These are phyloP conservation scores for Colletotrichum neosansevieriae DNA, from an alignment of 2,329 filamentous ascomycete species.

Conservation along the genomic window DNA sequence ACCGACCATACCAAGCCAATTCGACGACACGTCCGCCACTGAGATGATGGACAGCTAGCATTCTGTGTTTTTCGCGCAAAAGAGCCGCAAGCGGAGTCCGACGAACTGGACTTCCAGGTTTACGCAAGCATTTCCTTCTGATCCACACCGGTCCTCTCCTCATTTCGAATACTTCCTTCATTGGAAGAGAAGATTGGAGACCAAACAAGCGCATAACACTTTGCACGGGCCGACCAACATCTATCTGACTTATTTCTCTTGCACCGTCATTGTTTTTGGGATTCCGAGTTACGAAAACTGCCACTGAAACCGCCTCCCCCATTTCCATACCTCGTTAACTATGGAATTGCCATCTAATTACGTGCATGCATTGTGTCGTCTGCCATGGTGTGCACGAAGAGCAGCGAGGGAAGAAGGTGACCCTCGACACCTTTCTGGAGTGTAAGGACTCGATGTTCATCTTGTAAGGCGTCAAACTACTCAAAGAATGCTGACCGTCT, in stretches of 20 bases:
- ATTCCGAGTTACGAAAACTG: neutral
- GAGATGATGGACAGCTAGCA: no score
- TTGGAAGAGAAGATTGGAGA: no score
- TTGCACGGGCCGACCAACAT: no score
- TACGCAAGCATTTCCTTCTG: no score
- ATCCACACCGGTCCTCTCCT: no score
- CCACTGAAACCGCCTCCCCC: neutral
- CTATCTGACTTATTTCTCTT: neutral
- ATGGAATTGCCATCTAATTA: conserved; percentile 37
- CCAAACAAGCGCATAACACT: no score
- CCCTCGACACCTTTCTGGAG: conserved; percentile 27
- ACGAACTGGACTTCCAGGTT: no score
- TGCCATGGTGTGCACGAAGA: conserved; percentile 19
- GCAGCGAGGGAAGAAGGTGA: neutral
- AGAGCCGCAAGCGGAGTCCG: no score
- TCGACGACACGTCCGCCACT: no score
- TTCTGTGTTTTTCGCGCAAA: no score
- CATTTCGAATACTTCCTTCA: no score
- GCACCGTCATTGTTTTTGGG: no score
- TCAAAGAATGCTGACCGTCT: conserved; percentile 39
- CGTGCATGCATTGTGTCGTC: conserved; percentile 13
- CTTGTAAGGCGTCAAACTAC: conserved; percentile 40
- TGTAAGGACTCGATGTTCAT: conserved; percentile 38
- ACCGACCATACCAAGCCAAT: neutral
- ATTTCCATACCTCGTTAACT: conserved; percentile 12